Evolutionary conservation across 257 asterid species (phyloP).

Genomic region (Hygrophila difformis): DNA sequence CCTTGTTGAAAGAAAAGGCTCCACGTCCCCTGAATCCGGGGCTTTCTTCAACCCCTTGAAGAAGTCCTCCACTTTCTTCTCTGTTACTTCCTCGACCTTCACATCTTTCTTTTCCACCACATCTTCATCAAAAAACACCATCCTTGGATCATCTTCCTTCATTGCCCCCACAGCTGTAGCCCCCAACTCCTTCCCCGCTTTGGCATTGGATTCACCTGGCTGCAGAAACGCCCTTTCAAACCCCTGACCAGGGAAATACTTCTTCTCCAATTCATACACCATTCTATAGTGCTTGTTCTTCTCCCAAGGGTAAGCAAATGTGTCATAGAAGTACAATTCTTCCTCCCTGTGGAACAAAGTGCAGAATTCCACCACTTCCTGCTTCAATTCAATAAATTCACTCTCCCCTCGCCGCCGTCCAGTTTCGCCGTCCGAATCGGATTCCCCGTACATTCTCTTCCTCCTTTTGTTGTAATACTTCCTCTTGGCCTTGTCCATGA

Average conservation of each 20-base stretch:
- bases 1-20: slow-evolving; percentile 71
- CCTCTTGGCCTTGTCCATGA: slow-evolving; percentile 56
- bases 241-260: slow-evolving; percentile 87
- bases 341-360: slow-evolving; percentile 78
- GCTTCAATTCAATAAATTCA: slow-evolving; percentile 68
- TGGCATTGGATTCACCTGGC: slow-evolving; percentile 46
- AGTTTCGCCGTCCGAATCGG: slow-evolving; percentile 55
- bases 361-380: slow-evolving; percentile 76
- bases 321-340: slow-evolving; percentile 74
- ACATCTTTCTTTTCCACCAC: slow-evolving; percentile 23
- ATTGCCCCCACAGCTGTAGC: slow-evolving; percentile 7
- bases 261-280: slow-evolving; percentile 95
- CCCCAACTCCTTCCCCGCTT: slow-evolving; percentile 21
- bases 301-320: slow-evolving; percentile 95
- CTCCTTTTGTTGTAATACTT: slow-evolving; percentile 74
- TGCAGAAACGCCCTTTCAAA: slow-evolving; percentile 90
- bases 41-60: slow-evolving; percentile 92
- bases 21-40: slow-evolving; percentile 34
- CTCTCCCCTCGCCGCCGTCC: slow-evolving; percentile 25
- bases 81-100: slow-evolving; percentile 48
- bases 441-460: slow-evolving; percentile 74
- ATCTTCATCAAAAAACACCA: slow-evolving; percentile 64
- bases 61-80: slow-evolving; percentile 91
- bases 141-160: slow-evolving; percentile 28
- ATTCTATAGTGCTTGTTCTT: slow-evolving; percentile 88